Conservation (phyloP, 2,329 filamentous ascomycete species). For the Clarireedia hainanense region DNA sequence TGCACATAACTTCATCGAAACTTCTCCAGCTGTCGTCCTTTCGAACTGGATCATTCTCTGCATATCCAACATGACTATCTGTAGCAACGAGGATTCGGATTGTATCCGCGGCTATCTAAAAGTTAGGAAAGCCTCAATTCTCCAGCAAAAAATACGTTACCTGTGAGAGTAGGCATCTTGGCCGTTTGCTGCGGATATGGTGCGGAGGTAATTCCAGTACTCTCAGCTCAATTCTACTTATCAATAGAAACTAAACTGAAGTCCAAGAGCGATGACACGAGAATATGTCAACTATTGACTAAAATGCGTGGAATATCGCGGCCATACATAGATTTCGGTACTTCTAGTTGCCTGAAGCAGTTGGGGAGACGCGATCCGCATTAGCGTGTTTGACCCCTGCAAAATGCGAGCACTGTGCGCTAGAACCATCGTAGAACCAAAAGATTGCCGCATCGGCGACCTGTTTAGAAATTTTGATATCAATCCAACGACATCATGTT, state of each 20-base stretch:
- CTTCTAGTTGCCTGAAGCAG: slow-evolving; percentile 4
- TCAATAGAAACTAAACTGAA: background rate
- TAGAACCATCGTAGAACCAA: background rate
- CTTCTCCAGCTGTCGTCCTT: slow-evolving; percentile 95
- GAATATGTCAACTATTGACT: background rate
- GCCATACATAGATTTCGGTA: background rate
- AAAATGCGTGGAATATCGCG: background rate
- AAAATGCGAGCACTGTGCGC: slow-evolving; percentile 2
- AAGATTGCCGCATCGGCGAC: background rate
- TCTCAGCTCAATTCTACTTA: background rate
- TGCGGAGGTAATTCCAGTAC: background rate
- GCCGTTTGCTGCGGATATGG: background rate
- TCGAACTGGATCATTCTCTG: slow-evolving; percentile 87
- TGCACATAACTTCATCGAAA: slow-evolving; percentile 89
- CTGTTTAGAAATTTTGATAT: background rate
- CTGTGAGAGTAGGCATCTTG: slow-evolving; percentile 23
- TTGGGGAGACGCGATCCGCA: slow-evolving; percentile 17
- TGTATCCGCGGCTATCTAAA: slow-evolving; percentile 53
- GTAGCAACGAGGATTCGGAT: slow-evolving; percentile 92
- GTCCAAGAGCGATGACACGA: background rate
- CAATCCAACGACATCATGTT: slow-evolving; percentile 38
- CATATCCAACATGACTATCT: slow-evolving; percentile 96
- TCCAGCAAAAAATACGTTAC: slow-evolving; percentile 8
- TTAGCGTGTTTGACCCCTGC: slow-evolving; percentile 18
- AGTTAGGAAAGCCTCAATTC: slow-evolving; percentile 3